These are phyloP conservation scores for Sporothrix brunneoviolacea DNA, from an alignment of 2,329 filamentous ascomycete species.

Conservation along the genomic window DNA sequence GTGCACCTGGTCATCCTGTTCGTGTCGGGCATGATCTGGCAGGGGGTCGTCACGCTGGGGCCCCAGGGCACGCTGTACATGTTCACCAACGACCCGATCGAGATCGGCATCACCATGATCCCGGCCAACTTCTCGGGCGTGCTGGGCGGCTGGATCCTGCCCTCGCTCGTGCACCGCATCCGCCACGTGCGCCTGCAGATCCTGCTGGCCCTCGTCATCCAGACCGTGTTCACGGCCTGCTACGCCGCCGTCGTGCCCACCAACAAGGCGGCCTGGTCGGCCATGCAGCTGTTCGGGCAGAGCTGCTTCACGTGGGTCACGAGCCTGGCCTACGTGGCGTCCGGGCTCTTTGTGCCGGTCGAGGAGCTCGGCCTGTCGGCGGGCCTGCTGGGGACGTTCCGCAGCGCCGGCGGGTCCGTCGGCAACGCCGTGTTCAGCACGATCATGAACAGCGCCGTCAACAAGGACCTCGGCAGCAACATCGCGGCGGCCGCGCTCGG, in stretches of 20 bases:
- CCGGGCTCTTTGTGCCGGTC: too few species aligned
- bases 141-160: constrained; percentile 25
- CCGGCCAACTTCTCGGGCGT: constrained; percentile 21
- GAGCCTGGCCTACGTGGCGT: constrained; percentile 25
- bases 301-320: constrained; percentile 28
- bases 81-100: constrained; percentile 25
- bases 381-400: too few species aligned
- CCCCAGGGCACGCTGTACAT: constrained; percentile 27
- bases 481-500: too few species aligned
- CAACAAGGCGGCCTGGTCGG: constrained; percentile 25
- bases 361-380: too few species aligned
- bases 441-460: too few species aligned
- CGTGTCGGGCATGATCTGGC: constrained; percentile 26
- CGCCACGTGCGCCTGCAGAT: constrained; percentile 26
- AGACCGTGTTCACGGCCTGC: too few species aligned
- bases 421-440: too few species aligned
- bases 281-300: constrained; percentile 26
- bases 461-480: too few species aligned
- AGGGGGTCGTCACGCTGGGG: constrained; percentile 22
- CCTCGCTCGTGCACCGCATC: constrained; percentile 27
- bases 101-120: constrained; percentile 25
- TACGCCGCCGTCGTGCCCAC: constrained; percentile 23
- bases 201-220: constrained; percentile 25
- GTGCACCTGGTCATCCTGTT: constrained; percentile 26
- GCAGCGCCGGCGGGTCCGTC: too few species aligned